phyloP scores from a whole-genome alignment of 129 eudicot species.

The Arctium lappa region DNA sequence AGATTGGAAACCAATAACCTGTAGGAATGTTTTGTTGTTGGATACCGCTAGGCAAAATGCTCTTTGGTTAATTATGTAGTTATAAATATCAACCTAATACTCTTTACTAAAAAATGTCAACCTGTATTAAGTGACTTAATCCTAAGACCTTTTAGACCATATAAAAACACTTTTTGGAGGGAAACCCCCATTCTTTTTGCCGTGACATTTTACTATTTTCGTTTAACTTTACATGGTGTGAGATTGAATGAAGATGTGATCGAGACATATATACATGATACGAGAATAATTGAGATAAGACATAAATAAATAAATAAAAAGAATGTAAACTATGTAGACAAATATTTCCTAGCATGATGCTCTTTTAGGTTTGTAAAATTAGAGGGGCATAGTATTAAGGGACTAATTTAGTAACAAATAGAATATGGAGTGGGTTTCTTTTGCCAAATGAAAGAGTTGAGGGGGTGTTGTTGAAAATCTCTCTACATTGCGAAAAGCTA shows the following conservation, averaged over 20 bases:
- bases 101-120: too few species aligned
- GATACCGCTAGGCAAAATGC: too few species aligned
- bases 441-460: neutral
- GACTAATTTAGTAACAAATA: neutral
- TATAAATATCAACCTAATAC: too few species aligned
- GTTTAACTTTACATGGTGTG: neutral
- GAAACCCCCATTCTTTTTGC: neutral
- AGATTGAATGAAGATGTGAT: neutral
- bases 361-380: neutral
- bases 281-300: neutral
- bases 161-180: neutral
- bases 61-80: neutral
- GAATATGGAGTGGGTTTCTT: neutral
- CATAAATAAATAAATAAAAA: neutral
- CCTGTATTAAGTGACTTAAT: neutral
- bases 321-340: neutral
- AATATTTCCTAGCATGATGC: neutral
- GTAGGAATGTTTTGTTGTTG: too few species aligned
- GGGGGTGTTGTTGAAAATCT: neutral
- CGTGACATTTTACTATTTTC: neutral
- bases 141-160: neutral
- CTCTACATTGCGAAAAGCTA: slow-evolving; percentile 3
- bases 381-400: neutral
- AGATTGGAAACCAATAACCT: too few species aligned
- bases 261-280: neutral